phyloP scores from a whole-genome alignment of 2,329 filamentous ascomycete species.

The Sclerotinia subarctica region DNA sequence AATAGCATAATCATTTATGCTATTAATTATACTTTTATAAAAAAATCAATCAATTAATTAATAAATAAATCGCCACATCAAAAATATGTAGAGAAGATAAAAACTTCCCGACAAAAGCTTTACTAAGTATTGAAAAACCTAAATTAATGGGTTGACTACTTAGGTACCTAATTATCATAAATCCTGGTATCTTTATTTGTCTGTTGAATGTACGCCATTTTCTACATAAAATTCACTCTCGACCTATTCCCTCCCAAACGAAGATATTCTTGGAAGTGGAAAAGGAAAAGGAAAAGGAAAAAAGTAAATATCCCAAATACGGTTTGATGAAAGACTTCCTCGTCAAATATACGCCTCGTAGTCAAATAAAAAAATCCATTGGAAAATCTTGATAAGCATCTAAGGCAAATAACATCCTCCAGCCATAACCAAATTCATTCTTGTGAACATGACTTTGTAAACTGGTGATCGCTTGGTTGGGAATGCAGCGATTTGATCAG shows the following conservation, averaged over 20 bases:
- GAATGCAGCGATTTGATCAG: conserved; percentile 93
- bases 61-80: neutral
- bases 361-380: neutral
- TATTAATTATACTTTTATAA: too few species aligned
- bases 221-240: neutral
- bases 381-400: neutral
- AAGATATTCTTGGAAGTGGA: neutral
- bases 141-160: too few species aligned
- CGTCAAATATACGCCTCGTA: neutral
- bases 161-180: too few species aligned
- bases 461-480: conserved; percentile 95
- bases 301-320: neutral
- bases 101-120: neutral
- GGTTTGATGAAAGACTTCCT: neutral
- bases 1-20: too few species aligned
- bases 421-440: conserved; percentile 91
- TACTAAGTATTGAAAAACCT: neutral
- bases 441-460: conserved; percentile 87
- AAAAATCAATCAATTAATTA: too few species aligned
- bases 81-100: neutral
- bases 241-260: neutral
- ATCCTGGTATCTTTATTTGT: neutral
- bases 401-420: conserved; percentile 60
- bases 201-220: neutral
- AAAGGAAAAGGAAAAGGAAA: too few species aligned